Percentiles rank a stretch among this genome's conserved stretches.
These are phyloP conservation scores for Byssoonygena ceratinophila DNA, from an alignment of 2,329 filamentous ascomycete genomes.

Conservation along the genomic window DNA sequence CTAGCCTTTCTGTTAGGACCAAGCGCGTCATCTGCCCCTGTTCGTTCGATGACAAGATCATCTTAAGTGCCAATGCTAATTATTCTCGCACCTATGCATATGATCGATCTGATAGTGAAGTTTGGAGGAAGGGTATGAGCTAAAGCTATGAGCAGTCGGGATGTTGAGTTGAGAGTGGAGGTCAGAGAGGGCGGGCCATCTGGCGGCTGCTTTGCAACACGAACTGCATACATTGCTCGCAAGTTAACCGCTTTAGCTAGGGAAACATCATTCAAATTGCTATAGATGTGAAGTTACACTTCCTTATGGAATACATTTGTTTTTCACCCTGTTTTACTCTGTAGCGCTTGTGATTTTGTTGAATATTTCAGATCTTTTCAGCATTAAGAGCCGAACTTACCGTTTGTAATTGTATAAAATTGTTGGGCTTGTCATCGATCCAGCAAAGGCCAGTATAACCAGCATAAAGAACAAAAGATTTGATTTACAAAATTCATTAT, in stretches of 20 bases:
- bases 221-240: neutral
- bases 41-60: neutral
- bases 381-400: too few species aligned
- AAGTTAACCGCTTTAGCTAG: neutral
- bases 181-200: neutral
- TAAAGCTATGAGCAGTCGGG: neutral
- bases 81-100: neutral
- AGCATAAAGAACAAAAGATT: too few species aligned
- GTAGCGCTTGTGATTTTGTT: too few species aligned
- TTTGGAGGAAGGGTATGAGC: neutral
- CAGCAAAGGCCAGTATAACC: too few species aligned
- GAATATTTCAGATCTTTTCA: too few species aligned
- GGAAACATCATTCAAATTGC: neutral
- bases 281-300: neutral
- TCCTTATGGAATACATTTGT: neutral
- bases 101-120: neutral
- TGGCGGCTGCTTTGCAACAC: neutral
- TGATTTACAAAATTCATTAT: too few species aligned
- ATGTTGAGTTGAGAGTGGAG: neutral
- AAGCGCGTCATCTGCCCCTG: neutral
- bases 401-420: too few species aligned
- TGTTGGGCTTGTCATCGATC: too few species aligned
- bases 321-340: too few species aligned
- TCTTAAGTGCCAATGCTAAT: neutral
- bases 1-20: neutral